phyloP scores from a whole-genome alignment of 2,329 filamentous ascomycete genomes.

The Grosmannia serpens region DNA sequence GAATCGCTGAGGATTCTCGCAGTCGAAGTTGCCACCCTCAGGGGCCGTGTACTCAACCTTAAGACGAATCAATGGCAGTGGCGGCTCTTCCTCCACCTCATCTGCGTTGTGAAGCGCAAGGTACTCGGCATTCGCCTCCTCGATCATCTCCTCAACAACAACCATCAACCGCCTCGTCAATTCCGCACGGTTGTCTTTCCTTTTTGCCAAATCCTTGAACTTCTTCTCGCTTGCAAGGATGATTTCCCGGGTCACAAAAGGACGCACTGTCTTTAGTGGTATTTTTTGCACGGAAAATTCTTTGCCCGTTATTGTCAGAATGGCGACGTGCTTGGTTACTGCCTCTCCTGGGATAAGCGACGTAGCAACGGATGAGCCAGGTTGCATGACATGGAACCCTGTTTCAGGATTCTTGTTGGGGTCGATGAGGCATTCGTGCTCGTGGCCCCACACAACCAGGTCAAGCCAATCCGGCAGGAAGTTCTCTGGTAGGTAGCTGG shows the following conservation, averaged over 20 bases:
- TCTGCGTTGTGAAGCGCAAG: slow-evolving; percentile 55
- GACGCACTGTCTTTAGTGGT: slow-evolving; percentile 76
- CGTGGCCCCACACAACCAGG: slow-evolving; percentile 90
- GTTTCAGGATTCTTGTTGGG: slow-evolving; percentile 75
- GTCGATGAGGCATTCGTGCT: slow-evolving; percentile 90
- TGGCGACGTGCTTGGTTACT: slow-evolving; percentile 79
- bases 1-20: slow-evolving; percentile 91
- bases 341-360: slow-evolving; percentile 85
- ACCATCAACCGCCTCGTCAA: slow-evolving; percentile 66
- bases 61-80: slow-evolving; percentile 74
- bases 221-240: slow-evolving; percentile 62
- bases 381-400: slow-evolving; percentile 92
- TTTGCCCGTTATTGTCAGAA: slow-evolving; percentile 72
- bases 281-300: slow-evolving; percentile 73
- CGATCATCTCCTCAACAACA: slow-evolving; percentile 78
- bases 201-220: slow-evolving; percentile 66
- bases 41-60: slow-evolving; percentile 83
- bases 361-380: slow-evolving; percentile 90
- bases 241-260: slow-evolving; percentile 80
- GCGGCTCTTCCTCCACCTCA: slow-evolving; percentile 48
- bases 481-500: slow-evolving; percentile 87
- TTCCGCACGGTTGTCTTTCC: slow-evolving; percentile 72
- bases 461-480: slow-evolving; percentile 88
- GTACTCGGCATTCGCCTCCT: slow-evolving; percentile 75
- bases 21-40: slow-evolving; percentile 75